These are phyloP conservation scores for Blastomyces silverae DNA, from an alignment of 2,329 filamentous ascomycete genomes.

Conservation along the genomic window DNA sequence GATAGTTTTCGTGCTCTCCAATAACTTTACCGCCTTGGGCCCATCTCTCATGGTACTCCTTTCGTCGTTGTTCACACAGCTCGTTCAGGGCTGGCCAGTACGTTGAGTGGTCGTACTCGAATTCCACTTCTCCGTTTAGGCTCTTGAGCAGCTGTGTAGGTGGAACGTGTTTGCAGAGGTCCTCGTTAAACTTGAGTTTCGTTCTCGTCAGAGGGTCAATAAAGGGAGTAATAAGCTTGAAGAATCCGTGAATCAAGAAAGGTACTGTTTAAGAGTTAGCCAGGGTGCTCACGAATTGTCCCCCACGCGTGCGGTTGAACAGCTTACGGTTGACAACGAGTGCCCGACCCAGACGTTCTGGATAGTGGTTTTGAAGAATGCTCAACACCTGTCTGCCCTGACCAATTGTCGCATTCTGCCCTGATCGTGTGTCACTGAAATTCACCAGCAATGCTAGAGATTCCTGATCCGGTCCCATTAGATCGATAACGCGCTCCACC, in stretches of 20 bases:
- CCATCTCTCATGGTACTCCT: conserved; percentile 64
- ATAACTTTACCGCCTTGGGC: conserved; percentile 68
- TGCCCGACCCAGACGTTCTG: conserved; percentile 80
- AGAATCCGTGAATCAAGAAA: conserved; percentile 87
- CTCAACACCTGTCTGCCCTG: conserved; percentile 77
- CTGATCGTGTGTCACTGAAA: conserved; percentile 71
- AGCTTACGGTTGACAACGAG: conserved; percentile 76
- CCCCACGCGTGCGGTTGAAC: background rate
- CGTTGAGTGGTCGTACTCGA: conserved; percentile 77
- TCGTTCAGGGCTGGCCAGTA: conserved; percentile 86
- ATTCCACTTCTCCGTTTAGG: conserved; percentile 72
- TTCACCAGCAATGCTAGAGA: conserved; percentile 82
- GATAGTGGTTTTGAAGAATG: conserved; percentile 93
- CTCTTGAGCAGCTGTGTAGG: conserved; percentile 72
- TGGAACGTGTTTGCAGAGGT: conserved; percentile 75
- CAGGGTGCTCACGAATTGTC: background rate
- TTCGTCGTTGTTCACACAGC: conserved; percentile 60
- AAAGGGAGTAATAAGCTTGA: conserved; percentile 92
- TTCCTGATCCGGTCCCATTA: conserved; percentile 83
- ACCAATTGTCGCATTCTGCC: conserved; percentile 67
- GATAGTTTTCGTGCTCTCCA: conserved; percentile 79
- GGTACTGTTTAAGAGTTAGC: conserved; percentile 54
- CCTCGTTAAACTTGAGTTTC: conserved; percentile 97
- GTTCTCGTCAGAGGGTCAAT: conserved; percentile 90
- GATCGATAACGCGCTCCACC: conserved; percentile 80